Evolutionary conservation across 2,329 filamentous ascomycete genomes (phyloP).

Genomic region (Zymoseptoria pseudotritici): DNA sequence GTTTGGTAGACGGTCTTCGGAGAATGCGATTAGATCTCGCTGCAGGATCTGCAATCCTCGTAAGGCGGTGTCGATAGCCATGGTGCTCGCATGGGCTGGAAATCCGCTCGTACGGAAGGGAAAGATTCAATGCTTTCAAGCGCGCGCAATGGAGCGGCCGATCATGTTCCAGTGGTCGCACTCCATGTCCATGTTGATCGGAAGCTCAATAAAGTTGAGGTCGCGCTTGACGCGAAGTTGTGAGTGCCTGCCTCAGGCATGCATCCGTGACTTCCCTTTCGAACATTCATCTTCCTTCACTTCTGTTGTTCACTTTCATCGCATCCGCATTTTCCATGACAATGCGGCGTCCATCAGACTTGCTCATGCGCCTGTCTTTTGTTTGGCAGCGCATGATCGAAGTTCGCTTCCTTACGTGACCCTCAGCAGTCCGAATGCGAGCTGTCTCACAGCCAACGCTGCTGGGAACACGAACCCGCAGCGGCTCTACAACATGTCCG

Average conservation of each 20-base stretch:
- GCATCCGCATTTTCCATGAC: neutral
- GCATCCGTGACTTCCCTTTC: neutral
- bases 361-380: neutral
- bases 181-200: neutral
- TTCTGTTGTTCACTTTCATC: neutral
- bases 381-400: neutral
- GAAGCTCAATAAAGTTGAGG: neutral
- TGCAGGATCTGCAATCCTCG: slow-evolving; percentile 77
- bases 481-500: neutral
- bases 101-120: slow-evolving; percentile 1
- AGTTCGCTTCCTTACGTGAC: neutral
- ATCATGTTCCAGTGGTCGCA: neutral
- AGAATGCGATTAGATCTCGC: slow-evolving; percentile 71
- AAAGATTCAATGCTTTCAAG: neutral
- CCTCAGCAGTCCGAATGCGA: neutral
- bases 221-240: neutral
- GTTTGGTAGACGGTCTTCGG: slow-evolving; percentile 62
- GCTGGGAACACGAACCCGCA: neutral
- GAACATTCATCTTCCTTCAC: neutral
- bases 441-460: neutral
- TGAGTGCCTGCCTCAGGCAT: neutral
- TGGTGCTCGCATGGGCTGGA: slow-evolving; percentile 31
- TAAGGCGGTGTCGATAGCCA: slow-evolving; percentile 68
- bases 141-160: neutral
- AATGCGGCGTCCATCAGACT: neutral